phyloP scores from a whole-genome alignment of 108 stramenopile genomes.

The Nitzschia putrida region DNA sequence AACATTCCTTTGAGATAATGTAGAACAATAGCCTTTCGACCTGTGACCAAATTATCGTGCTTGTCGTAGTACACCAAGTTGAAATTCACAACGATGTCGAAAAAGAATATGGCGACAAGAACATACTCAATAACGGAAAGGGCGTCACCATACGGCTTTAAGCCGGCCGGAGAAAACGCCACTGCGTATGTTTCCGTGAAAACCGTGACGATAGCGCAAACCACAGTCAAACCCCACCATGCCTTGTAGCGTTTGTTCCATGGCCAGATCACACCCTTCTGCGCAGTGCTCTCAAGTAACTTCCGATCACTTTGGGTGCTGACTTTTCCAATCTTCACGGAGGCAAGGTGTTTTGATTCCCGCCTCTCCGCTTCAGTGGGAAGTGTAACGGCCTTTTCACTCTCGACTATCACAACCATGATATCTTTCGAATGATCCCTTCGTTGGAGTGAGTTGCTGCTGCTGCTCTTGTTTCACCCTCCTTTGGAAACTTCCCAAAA shows the following conservation, averaged over 20 bases:
- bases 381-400: no score
- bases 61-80: constrained; percentile 51
- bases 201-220: constrained; percentile 50
- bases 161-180: constrained; percentile 42
- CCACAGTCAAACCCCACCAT: constrained; percentile 54
- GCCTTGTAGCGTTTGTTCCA: constrained; percentile 43
- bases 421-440: no score
- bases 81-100: constrained; percentile 64
- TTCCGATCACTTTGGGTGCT: neutral
- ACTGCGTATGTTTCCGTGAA: constrained; percentile 52
- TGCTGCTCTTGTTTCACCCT: no score
- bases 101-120: constrained; percentile 40
- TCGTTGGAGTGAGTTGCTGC: no score
- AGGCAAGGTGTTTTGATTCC: neutral
- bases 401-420: no score
- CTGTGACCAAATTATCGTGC: constrained; percentile 39
- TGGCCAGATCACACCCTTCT: constrained; percentile 34
- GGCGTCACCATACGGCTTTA: constrained; percentile 30
- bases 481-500: no score
- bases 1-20: constrained; percentile 52
- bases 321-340: constrained; percentile 10
- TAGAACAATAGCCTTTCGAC: constrained; percentile 36
- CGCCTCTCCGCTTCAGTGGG: neutral
- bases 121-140: constrained; percentile 44
- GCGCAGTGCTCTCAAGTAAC: neutral